Evolutionary conservation across 2,329 filamentous ascomycete genomes (phyloP), one percentile per base, ranked within the genome.

Genomic region (Gliomastix tumulicola): DNA sequence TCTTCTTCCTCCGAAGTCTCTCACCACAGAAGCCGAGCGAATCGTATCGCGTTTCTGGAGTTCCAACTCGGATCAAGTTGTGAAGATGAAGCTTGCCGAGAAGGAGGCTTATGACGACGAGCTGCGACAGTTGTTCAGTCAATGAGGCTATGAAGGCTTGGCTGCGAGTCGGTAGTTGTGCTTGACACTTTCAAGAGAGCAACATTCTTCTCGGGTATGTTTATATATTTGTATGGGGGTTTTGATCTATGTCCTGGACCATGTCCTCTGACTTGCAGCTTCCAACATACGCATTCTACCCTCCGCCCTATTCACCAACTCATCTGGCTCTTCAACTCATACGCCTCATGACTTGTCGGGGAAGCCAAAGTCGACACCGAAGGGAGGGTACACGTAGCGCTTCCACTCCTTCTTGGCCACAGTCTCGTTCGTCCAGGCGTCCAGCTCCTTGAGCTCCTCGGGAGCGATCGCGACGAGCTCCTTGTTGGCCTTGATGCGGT

Each of bases 401-500:
- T 74, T 62, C 41, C 76, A 52, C 59, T 76, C 70, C 32, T 68
- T 66, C 42, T 66, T 66, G 46, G 61, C 62, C 19, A 59, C 53
- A 31, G 80, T 55, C 22, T 66, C 60, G 18, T 64, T 59, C 1
- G 74, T 73, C 56, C 78, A 79, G 35, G 69, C 70, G 46, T 68
- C 60, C 12, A 81, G 61, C 34, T 84, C 70, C 49, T 78, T 71
- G 37, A 59, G 38, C 45, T 88, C 84, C n/a, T 71, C 69, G 7
- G 60, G 66, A 48, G 81, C 76, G 32, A 88, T 73, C 41, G 76
- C 66, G 48, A 84, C 69, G 37, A 86, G 67, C 15, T 36, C 30
- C 45, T 80, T 72, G 61, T 88, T 88, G 49, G 79, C 71, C 53
- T 80, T 74, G 58, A 88, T 87, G 47, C 82, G 73, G 33, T 70